A percentile compares a stretch with the other conserved stretches of the same genome.
phyloP scores from a whole-genome alignment of 768 basidiomycete species.

The Mrakia gelida region DNA sequence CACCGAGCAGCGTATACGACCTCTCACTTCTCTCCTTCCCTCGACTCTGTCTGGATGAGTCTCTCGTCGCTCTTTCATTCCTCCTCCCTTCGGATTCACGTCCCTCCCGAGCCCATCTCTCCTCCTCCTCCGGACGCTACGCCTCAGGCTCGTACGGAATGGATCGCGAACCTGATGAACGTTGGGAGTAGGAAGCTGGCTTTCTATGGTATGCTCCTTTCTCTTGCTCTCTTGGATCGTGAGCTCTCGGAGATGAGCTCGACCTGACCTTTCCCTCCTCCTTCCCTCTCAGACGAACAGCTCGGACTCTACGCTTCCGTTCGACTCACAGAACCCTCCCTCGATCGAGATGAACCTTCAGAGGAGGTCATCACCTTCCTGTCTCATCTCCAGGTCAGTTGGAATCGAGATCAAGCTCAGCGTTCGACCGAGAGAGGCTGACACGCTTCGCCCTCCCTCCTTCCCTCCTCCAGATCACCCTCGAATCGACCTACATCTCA shows the following conservation, averaged over 20 bases:
- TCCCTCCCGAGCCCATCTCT: conserved; percentile 10
- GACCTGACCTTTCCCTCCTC: neutral
- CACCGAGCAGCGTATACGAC: neutral
- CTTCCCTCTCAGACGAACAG: conserved; percentile 13
- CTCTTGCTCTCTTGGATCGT: neutral
- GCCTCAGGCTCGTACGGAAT: neutral
- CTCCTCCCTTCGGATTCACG: conserved; percentile 18
- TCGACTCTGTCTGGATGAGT: neutral
- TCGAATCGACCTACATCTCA: conserved; percentile 23
- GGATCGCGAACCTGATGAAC: neutral
- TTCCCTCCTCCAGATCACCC: conserved; percentile 9
- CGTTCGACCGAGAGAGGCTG: neutral
- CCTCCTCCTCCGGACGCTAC: neutral
- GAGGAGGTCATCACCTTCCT: conserved; percentile 9
- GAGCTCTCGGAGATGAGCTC: neutral
- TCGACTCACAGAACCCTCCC: neutral
- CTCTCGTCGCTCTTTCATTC: conserved; percentile 20
- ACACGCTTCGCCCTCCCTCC: neutral
- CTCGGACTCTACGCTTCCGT: conserved; percentile 17
- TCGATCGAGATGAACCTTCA: conserved; percentile 11
- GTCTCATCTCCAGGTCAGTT: conserved; percentile 22
- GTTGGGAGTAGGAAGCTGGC: neutral
- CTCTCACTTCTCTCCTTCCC: neutral
- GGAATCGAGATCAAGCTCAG: neutral
- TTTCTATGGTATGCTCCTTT: conserved; percentile 3